phyloP scores from a whole-genome alignment of 495 filamentous ascomycete genomes.

The Hyphodiscus hymeniophilus region DNA sequence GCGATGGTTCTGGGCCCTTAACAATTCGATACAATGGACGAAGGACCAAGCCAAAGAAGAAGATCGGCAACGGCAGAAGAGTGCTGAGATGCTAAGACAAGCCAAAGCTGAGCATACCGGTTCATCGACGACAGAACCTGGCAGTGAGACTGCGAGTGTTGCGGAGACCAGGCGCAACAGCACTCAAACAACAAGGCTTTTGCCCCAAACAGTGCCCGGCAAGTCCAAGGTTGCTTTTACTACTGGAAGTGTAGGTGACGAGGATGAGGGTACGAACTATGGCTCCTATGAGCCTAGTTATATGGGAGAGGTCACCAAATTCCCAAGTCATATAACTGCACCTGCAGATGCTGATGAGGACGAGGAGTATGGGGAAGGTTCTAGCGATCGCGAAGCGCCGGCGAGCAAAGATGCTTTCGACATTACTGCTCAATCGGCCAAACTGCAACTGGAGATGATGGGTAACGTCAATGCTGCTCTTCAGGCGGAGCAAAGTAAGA shows the following conservation, averaged over 20 bases:
- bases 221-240: constrained; percentile 37
- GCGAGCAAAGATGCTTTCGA: constrained; percentile 85
- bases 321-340: constrained; percentile 30
- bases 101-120: constrained; percentile 58
- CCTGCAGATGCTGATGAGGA: constrained; percentile 53
- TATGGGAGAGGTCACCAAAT: constrained; percentile 41
- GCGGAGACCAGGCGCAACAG: constrained; percentile 35
- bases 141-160: constrained; percentile 43
- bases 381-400: constrained; percentile 66
- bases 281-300: constrained; percentile 52
- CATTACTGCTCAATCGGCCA: constrained; percentile 91
- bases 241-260: constrained; percentile 37
- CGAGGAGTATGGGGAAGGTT: constrained; percentile 76
- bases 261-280: constrained; percentile 47
- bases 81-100: constrained; percentile 68
- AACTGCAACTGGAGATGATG: constrained; percentile 83
- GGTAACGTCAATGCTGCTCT: constrained; percentile 75
- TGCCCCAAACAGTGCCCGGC: constrained; percentile 4
- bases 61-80: constrained; percentile 61
- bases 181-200: constrained; percentile 24
- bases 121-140: constrained; percentile 32
- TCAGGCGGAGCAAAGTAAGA: constrained; percentile 59
- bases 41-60: constrained; percentile 95
- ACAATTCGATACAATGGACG: constrained; percentile 96
- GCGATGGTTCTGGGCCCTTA: constrained; percentile 95